A percentile compares a stretch with the other conserved stretches of the same genome.
Conservation (phyloP, 2,329 filamentous ascomycete genomes). For the Nothophaeocryptopus gaeumannii region DNA sequence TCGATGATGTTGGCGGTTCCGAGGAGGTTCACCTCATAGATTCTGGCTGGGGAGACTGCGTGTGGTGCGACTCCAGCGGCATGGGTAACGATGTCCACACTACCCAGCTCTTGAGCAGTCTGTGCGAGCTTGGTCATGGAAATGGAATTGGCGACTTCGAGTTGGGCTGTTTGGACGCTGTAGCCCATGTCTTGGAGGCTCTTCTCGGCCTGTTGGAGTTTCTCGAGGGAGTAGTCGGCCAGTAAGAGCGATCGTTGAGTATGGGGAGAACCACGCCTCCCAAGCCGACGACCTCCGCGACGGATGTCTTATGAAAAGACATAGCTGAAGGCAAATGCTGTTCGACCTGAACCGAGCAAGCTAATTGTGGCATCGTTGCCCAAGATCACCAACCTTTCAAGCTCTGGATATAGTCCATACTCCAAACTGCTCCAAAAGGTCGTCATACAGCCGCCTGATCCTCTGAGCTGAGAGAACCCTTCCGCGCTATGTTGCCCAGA, state of each 20-base stretch:
- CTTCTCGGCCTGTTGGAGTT: neutral
- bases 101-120: neutral
- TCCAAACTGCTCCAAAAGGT: too few relatives aligned
- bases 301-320: neutral
- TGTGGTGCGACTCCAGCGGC: conserved; percentile 3
- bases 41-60: neutral
- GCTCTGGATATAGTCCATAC: too few relatives aligned
- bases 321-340: too few relatives aligned
- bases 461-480: too few relatives aligned
- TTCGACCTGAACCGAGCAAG: too few relatives aligned
- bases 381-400: too few relatives aligned
- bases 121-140: neutral
- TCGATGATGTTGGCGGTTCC: conserved; percentile 10
- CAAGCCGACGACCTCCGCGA: neutral
- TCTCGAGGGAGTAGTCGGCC: neutral
- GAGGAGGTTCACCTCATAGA: conserved; percentile 5
- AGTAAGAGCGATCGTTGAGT: neutral
- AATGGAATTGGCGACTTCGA: neutral
- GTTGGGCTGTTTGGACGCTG: neutral
- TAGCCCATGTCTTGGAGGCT: neutral
- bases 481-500: too few relatives aligned
- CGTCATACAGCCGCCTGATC: too few relatives aligned
- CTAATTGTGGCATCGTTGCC: too few relatives aligned
- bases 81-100: neutral
- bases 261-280: conserved; percentile 1